A percentile compares a stretch with the other conserved stretches of the same genome.
Evolutionary conservation across 371 early-diverging fungal genomes (phyloP).

Genomic region (Blastocladiella emersonii): DNA sequence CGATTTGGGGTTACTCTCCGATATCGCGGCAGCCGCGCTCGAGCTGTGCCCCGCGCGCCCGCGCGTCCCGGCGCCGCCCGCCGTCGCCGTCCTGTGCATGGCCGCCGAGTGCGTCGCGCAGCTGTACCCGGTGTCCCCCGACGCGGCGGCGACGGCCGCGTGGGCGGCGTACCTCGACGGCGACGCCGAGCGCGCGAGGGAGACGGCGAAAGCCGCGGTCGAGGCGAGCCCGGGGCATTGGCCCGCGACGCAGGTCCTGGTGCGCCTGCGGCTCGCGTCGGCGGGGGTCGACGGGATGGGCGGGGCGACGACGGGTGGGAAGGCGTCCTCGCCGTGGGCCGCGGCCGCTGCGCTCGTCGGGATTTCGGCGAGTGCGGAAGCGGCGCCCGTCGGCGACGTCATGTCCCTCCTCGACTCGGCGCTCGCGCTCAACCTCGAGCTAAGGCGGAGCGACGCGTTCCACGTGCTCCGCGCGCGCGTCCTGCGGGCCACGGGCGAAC

Average conservation of each 20-base stretch:
- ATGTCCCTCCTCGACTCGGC: neutral
- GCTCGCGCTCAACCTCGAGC: neutral
- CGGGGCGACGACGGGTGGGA: too few species aligned
- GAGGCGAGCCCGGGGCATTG: neutral
- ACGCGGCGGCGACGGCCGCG: neutral
- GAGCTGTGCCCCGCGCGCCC: neutral
- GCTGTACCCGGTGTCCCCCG: neutral
- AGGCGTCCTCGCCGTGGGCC: too few species aligned
- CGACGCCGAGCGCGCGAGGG: neutral
- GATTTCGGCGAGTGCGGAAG: too few species aligned
- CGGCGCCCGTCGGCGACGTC: neutral
- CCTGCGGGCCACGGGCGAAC: neutral
- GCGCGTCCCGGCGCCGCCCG: neutral
- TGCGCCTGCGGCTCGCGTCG: too few species aligned
- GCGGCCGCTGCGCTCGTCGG: too few species aligned
- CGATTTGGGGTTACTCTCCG: neutral
- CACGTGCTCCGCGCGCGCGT: neutral
- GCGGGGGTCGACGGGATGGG: too few species aligned
- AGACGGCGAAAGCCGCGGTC: neutral
- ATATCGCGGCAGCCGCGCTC: neutral
- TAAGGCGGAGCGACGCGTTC: neutral
- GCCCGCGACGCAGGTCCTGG: neutral
- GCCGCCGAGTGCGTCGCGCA: neutral
- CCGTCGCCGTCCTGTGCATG: neutral
- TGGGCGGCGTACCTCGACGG: neutral